Evolutionary conservation across 805 yeast species (phyloP).

Genomic region (Maudiozyma turicensis): DNA sequence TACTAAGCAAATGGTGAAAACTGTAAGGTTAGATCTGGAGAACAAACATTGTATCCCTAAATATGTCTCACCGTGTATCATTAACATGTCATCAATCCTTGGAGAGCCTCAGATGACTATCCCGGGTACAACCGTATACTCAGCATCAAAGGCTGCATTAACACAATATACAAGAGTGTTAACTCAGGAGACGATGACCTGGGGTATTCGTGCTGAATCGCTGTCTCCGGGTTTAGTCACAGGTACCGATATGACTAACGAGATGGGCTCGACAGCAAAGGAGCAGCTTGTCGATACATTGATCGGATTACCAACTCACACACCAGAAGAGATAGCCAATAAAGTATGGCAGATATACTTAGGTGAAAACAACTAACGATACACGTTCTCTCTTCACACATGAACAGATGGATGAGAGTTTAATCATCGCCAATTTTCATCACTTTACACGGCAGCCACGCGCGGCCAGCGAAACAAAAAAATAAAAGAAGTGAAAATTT

Average conservation of each 20-base stretch:
- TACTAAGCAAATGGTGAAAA: conserved; percentile 16
- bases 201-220: conserved; percentile 11
- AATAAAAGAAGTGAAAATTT: neutral
- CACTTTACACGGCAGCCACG: too few relatives aligned
- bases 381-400: too few relatives aligned
- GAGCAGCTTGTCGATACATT: conserved; percentile 5
- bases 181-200: conserved; percentile 13
- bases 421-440: too few relatives aligned
- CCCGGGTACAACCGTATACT: conserved; percentile 25
- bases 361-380: neutral
- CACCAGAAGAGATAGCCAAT: conserved; percentile 10
- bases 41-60: neutral
- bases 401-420: too few relatives aligned
- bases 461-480: too few relatives aligned
- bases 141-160: conserved; percentile 27
- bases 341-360: conserved; percentile 8
- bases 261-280: conserved; percentile 4
- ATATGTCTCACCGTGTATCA: conserved; percentile 8
- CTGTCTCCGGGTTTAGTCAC: conserved; percentile 18
- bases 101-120: conserved; percentile 11
- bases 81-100: conserved; percentile 25
- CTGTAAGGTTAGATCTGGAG: neutral
- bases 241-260: conserved; percentile 23
- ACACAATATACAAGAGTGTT: conserved; percentile 18
- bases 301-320: conserved; percentile 2